These are phyloP conservation scores for Fagopyrum homotropicum DNA, from an alignment of 148 eudicot species.

Conservation along the genomic window DNA sequence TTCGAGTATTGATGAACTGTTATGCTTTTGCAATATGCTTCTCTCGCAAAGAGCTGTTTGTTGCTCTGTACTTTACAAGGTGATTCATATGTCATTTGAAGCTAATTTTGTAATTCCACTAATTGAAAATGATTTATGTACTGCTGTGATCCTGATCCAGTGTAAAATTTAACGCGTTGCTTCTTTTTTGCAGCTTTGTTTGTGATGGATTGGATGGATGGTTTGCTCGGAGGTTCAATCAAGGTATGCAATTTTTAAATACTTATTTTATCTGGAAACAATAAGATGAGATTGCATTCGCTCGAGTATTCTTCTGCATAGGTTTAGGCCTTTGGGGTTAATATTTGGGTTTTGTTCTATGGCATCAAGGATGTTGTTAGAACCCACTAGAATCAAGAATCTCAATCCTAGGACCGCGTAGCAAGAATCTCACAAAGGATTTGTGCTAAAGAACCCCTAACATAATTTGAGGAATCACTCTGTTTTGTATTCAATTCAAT, in stretches of 20 bases:
- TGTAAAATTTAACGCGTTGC: conserved; percentile 12
- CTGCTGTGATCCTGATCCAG: not conserved
- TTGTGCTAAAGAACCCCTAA: too few species aligned
- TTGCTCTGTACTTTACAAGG: conserved; percentile 75
- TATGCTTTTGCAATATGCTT: conserved; percentile 76
- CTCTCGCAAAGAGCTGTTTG: conserved; percentile 63
- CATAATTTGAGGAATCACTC: too few species aligned
- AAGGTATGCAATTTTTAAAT: conserved; percentile 40
- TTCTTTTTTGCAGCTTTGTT: conserved; percentile 55
- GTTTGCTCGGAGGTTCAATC: conserved; percentile 96
- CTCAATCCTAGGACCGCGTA: too few species aligned
- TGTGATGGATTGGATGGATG: conserved; percentile 96
- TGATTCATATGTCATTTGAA: conserved; percentile 16
- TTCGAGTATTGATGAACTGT: conserved; percentile 71
- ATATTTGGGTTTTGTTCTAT: not conserved
- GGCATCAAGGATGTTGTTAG: not conserved
- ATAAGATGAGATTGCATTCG: not conserved
- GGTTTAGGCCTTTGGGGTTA: not conserved
- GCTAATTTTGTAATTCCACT: not conserved
- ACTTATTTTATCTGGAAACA: not conserved
- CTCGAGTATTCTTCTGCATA: not conserved
- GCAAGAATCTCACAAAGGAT: too few species aligned
- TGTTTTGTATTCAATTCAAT: too few species aligned
- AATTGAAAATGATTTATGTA: not conserved
- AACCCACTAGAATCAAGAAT: too few species aligned